A percentile compares a stretch with the other conserved stretches of the same genome.
phyloP scores from a whole-genome alignment of 1,284 basidiomycete genomes.

The Mycosarcoma mackinlayi region DNA sequence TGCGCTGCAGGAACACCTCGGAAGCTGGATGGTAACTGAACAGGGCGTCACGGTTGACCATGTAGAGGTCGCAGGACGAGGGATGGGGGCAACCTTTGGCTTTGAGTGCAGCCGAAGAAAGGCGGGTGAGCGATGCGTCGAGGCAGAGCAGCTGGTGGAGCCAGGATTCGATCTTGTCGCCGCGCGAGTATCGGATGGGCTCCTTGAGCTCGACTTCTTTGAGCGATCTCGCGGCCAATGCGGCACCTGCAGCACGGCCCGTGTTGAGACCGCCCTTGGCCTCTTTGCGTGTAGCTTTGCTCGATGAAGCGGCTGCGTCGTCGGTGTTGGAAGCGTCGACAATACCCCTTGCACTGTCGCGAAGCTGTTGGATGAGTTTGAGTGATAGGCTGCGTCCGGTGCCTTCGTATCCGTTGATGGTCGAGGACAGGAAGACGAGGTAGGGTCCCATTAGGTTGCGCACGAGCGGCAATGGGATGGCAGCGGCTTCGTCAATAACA shows the following conservation, averaged over 20 bases:
- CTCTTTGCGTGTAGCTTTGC: constrained; percentile 71
- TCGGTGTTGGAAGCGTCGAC: constrained; percentile 46
- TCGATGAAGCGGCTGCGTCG: constrained; percentile 71
- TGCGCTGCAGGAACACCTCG: constrained; percentile 94
- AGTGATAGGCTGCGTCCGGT: constrained; percentile 96
- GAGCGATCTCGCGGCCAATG: constrained; percentile 76
- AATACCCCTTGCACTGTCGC: constrained; percentile 76
- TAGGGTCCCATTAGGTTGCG: constrained; percentile 95
- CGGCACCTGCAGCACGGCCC: constrained; percentile 54
- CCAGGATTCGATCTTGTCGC: constrained; percentile 94
- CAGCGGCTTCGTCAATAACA: constrained; percentile 98
- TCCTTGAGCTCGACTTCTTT: constrained; percentile 94
- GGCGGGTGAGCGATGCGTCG: constrained; percentile 82
- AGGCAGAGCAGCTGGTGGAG: constrained; percentile 90
- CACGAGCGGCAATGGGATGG: constrained; percentile 94
- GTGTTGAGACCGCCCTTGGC: constrained; percentile 47
- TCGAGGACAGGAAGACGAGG: constrained; percentile 97
- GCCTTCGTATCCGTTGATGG: constrained; percentile 99
- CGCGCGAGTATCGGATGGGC: constrained; percentile 89
- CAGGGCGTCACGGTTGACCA: constrained; percentile 93
- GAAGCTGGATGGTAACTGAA: constrained; percentile 98
- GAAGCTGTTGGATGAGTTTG: constrained; percentile 96
- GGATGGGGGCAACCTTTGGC: constrained; percentile 78
- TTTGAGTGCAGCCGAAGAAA: constrained; percentile 68
- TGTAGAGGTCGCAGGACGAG: constrained; percentile 91